Conservation (phyloP, 495 filamentous ascomycete genomes). For the Penicillium pulvis region DNA sequence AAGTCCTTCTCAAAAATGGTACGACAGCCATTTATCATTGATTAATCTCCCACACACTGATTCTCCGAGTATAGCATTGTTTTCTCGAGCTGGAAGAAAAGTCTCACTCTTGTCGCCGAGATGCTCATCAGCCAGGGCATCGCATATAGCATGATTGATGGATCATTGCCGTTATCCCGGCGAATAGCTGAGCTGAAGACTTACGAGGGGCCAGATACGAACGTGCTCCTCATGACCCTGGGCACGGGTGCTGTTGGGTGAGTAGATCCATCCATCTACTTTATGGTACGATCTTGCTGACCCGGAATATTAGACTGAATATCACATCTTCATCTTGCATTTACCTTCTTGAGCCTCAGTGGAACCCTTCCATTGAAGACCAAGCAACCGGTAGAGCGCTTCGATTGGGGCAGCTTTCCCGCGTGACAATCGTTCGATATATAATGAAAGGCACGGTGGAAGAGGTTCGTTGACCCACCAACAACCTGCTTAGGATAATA, state of each 20-base stretch:
- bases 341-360: slow-evolving; percentile 13
- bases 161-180: background rate
- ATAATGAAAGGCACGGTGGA: background rate
- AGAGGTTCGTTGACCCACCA: background rate
- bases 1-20: slow-evolving; percentile 6
- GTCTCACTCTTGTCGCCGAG: background rate
- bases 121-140: background rate
- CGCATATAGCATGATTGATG: background rate
- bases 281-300: background rate
- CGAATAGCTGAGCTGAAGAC: background rate
- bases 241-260: slow-evolving; percentile 8
- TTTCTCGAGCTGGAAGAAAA: slow-evolving; percentile 10
- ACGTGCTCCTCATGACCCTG: slow-evolving; percentile 7
- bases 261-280: background rate
- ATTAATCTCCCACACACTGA: background rate
- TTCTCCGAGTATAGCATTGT: background rate
- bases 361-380: slow-evolving; percentile 13
- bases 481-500: background rate
- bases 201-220: slow-evolving; percentile 3
- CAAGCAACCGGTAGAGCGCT: slow-evolving; percentile 10
- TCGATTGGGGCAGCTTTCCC: slow-evolving; percentile 7
- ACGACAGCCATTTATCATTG: background rate
- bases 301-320: background rate
- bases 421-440: slow-evolving; percentile 11
- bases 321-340: slow-evolving; percentile 6